Evolutionary conservation across 2,329 filamentous ascomycete genomes (phyloP), one percentile per base, ranked within the genome.

Genomic region (Delphinella strobiligena): DNA sequence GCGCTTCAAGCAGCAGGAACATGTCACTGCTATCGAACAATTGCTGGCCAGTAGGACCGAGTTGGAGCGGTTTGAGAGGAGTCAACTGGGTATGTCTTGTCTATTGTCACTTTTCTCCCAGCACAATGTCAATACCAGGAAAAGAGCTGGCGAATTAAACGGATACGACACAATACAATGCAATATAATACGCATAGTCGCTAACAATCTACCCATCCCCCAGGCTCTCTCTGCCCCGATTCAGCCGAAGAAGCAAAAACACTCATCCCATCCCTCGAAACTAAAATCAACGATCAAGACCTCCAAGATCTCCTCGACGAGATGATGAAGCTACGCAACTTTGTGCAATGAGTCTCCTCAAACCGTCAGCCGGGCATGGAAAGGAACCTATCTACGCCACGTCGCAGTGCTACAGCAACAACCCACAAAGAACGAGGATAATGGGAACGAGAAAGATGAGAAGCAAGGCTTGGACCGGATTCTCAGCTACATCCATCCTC

Each of bases 201-300:
- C n/a, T n/a, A n/a, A n/a, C 17, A 19, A 18, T 31, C 29, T 31
- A 33, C 33, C 38, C 17, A 36, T 40, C 19, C 24, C 31, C 31
- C 5, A 93, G 88, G 87, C 24, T 93, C 85, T 22, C 69, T 98
- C 30, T 94, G 87, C 62, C 94, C 88, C 58, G 88, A 93, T 53
- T 82, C 79, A 33, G 82, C 86, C 43, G 91, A 98, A 57, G 93
- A 98, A 64, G 91, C 91, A 45, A 95, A 94, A 66, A 94, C 86
- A 7, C 72, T 98, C 43, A 93, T 98, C 47, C 93, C 91, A 1
- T 94, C 74, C 50, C 61, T 98, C 37, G 73, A 79, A 51, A 80
- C 87, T 61, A 98, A 98, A 66, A 93, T 96, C 54, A 74, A 74
- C 45, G 89, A 96, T 58, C 82, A 86, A 27, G 85, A 93, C 50